These are phyloP conservation scores for Hypoxylon sp. DNA, from an alignment of 2,329 filamentous ascomycete species.

Conservation along the genomic window DNA sequence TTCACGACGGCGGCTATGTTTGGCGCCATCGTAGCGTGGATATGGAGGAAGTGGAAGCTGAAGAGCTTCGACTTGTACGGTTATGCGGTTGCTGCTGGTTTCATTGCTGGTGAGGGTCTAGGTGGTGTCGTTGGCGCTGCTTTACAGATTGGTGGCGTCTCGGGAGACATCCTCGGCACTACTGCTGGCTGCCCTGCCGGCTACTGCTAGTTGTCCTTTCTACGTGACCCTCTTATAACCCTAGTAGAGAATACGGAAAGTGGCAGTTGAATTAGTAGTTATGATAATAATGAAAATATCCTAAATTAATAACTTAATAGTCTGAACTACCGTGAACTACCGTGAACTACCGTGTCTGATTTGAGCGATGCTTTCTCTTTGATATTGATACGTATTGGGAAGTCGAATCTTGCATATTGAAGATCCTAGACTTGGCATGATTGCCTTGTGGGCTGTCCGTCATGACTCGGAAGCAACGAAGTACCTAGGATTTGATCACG, in stretches of 20 bases:
- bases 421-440: not conserved
- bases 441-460: not conserved
- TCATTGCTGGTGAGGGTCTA: constrained; percentile 75
- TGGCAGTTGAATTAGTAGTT: constrained; percentile 15
- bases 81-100: constrained; percentile 71
- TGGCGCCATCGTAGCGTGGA: constrained; percentile 65
- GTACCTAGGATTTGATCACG: not conserved
- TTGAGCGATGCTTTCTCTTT: not conserved
- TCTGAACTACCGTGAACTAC: not conserved
- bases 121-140: constrained; percentile 72
- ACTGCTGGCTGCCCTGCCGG: constrained; percentile 54
- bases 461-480: not conserved
- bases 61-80: constrained; percentile 70
- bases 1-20: constrained; percentile 73
- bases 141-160: constrained; percentile 55
- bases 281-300: constrained; percentile 29
- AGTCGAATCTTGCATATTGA: not conserved
- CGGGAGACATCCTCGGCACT: constrained; percentile 54
- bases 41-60: constrained; percentile 69
- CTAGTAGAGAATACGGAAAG: not conserved
- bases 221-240: constrained; percentile 40
- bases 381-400: not conserved
- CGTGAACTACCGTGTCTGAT: not conserved
- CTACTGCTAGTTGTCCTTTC: constrained; percentile 47
- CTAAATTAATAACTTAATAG: not conserved